phyloP scores from a whole-genome alignment of 306 rosid genomes.

The Trifolium pratense region DNA sequence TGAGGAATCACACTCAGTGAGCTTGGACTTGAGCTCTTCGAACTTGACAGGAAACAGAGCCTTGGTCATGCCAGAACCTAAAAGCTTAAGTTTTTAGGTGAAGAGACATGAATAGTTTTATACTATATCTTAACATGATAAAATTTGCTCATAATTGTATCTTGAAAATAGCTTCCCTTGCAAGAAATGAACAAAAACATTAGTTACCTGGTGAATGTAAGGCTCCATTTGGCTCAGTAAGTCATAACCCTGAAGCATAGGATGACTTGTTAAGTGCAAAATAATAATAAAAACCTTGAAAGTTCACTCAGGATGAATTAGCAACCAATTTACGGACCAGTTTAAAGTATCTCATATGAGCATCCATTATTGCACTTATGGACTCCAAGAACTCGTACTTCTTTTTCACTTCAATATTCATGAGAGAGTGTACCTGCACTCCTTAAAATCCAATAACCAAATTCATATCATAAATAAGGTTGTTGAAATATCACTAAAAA shows the following conservation, averaged over 20 bases:
- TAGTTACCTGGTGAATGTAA: constrained; percentile 88
- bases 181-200: constrained; percentile 30
- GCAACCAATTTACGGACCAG: constrained; percentile 66
- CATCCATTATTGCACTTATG: constrained; percentile 97
- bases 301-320: constrained; percentile 37
- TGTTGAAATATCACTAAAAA: constrained; percentile 36
- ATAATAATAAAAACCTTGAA: constrained; percentile 25
- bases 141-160: constrained; percentile 19
- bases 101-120: neutral
- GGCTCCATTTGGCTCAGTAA: constrained; percentile 94
- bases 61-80: neutral
- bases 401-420: constrained; percentile 93
- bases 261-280: constrained; percentile 43
- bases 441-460: constrained; percentile 64
- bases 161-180: neutral
- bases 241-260: constrained; percentile 76
- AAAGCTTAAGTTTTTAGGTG: constrained; percentile 10
- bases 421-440: constrained; percentile 94
- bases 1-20: no score
- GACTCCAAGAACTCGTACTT: constrained; percentile 95
- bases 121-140: constrained; percentile 13
- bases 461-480: constrained; percentile 47
- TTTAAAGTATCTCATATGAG: constrained; percentile 94
- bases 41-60: no score
- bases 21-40: no score